A percentile compares a stretch with the other conserved stretches of the same genome.
Evolutionary conservation across 371 early-diverging fungal genomes (phyloP).

Genomic region (Smittium culicis): DNA sequence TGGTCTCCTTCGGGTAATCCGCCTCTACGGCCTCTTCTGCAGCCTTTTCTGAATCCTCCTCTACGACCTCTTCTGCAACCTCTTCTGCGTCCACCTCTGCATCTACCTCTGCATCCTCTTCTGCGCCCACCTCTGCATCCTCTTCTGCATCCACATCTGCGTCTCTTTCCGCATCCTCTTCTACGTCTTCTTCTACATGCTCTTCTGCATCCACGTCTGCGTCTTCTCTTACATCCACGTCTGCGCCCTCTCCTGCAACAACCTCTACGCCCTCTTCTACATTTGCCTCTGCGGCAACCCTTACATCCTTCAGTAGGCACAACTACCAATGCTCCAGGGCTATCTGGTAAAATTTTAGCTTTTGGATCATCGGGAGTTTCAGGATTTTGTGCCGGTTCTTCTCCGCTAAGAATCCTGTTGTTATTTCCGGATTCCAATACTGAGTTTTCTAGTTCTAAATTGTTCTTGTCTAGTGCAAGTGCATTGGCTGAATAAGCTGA

Average conservation of each 20-base stretch:
- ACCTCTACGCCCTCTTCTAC: background rate
- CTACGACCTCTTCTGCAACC: background rate
- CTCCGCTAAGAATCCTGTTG: too few species aligned
- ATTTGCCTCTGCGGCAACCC: background rate
- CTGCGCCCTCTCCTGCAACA: constrained; percentile 10
- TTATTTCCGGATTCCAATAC: too few species aligned
- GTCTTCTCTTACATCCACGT: constrained; percentile 9
- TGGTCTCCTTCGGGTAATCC: background rate
- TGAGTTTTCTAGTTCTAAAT: too few species aligned
- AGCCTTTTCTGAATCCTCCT: constrained; percentile 2
- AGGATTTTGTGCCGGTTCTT: too few species aligned
- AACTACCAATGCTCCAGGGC: too few species aligned
- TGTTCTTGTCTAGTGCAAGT: too few species aligned
- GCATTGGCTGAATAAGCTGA: too few species aligned
- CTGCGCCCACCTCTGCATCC: background rate
- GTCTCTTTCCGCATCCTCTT: background rate
- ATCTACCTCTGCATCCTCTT: background rate
- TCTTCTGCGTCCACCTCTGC: background rate
- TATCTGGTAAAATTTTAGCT: too few species aligned
- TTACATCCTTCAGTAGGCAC: too few species aligned
- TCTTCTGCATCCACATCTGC: constrained; percentile 1
- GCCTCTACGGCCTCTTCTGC: background rate
- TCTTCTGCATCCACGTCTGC: background rate
- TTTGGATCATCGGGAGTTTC: too few species aligned
- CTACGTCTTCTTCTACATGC: background rate